phyloP scores from a whole-genome alignment of 495 filamentous ascomycete species.

The Lasiosphaeria miniovina region DNA sequence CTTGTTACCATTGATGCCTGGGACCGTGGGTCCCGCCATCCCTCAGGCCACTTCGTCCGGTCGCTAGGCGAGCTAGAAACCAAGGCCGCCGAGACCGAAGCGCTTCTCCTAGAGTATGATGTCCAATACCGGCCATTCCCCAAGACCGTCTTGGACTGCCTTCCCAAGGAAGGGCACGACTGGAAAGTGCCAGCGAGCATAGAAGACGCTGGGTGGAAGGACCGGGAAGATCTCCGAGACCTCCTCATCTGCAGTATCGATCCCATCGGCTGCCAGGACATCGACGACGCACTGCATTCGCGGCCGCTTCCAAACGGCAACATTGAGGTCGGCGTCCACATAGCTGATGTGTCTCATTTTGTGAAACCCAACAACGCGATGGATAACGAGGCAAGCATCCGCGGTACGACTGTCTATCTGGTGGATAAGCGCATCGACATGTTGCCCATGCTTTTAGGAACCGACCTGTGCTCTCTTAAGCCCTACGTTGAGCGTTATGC shows the following conservation, averaged over 20 bases:
- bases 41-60: slow-evolving; percentile 88
- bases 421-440: slow-evolving; percentile 99
- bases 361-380: slow-evolving; percentile 96
- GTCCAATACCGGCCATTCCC: slow-evolving; percentile 98
- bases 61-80: slow-evolving; percentile 91
- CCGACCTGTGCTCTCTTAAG: slow-evolving; percentile 93
- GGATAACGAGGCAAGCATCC: slow-evolving; percentile 88
- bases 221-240: slow-evolving; percentile 76
- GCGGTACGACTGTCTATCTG: slow-evolving; percentile 94
- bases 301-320: slow-evolving; percentile 84
- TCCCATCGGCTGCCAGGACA: slow-evolving; percentile 93
- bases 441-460: slow-evolving; percentile 92
- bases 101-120: slow-evolving; percentile 88
- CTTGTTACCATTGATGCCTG: slow-evolving; percentile 95
- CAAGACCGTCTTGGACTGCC: slow-evolving; percentile 87
- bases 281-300: slow-evolving; percentile 95
- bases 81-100: slow-evolving; percentile 94
- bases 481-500: slow-evolving; percentile 97
- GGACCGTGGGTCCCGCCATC: slow-evolving; percentile 89
- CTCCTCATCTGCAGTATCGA: slow-evolving; percentile 96
- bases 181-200: slow-evolving; percentile 81
- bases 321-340: slow-evolving; percentile 96
- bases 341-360: slow-evolving; percentile 97
- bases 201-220: slow-evolving; percentile 80
- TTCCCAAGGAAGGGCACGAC: slow-evolving; percentile 86